Conservation (phyloP, 202 grass and related monocot genomes). For the Zizania palustris region DNA sequence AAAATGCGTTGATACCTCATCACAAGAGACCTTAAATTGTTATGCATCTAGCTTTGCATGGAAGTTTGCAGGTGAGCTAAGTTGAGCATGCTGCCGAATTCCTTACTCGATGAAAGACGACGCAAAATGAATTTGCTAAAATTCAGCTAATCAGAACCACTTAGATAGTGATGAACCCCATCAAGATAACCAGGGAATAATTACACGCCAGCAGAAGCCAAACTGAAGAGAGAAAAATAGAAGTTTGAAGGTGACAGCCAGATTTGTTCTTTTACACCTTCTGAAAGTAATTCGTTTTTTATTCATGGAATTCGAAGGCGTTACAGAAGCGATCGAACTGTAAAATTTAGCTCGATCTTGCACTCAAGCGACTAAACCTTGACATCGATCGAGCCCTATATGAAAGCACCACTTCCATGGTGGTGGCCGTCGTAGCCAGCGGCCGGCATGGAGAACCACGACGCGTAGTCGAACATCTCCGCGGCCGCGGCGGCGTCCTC, state of each 20-base stretch:
- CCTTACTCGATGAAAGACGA: not conserved
- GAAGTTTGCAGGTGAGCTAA: no score
- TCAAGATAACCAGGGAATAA: not conserved
- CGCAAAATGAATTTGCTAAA: slow-evolving; percentile 1
- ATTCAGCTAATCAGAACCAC: not conserved
- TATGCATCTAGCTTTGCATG: no score
- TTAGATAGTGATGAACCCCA: not conserved
- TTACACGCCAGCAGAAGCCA: not conserved
- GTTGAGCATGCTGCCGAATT: no score
- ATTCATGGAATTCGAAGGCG: not conserved
- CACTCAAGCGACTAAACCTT: not conserved
- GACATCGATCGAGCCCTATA: slow-evolving; percentile 18
- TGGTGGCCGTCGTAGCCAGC: slow-evolving; percentile 32
- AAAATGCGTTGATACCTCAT: no score
- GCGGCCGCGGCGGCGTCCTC: not conserved
- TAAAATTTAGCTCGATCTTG: not conserved
- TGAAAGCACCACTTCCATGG: slow-evolving; percentile 18
- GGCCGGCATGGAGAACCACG: slow-evolving; percentile 67
- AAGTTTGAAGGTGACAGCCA: not conserved
- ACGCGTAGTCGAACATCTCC: slow-evolving; percentile 53
- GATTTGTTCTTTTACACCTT: not conserved
- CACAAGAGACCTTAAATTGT: no score
- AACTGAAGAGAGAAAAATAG: not conserved
- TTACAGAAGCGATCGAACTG: not conserved
- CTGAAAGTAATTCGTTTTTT: not conserved